phyloP scores from a whole-genome alignment of 106 monocot species.

The Triglochin maritima region DNA sequence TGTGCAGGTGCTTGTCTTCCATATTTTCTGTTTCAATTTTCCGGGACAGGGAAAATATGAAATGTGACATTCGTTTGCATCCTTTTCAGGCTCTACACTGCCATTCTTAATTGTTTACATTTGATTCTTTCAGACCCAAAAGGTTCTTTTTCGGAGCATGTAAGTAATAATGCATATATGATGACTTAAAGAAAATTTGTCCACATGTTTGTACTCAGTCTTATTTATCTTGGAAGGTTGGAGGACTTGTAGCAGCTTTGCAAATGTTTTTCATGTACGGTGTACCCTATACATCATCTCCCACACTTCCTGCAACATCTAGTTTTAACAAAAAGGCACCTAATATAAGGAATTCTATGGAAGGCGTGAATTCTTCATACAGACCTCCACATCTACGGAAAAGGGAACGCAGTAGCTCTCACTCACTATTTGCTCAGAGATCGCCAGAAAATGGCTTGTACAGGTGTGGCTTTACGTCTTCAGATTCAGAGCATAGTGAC shows the following conservation, averaged over 20 bases:
- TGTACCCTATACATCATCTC: constrained; percentile 25
- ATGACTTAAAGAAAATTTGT: no score
- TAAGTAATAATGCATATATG: constrained; percentile 16
- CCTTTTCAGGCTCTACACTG: constrained; percentile 50
- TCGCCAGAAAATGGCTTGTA: constrained; percentile 38
- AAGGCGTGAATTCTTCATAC: constrained; percentile 29
- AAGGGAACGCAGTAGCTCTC: constrained; percentile 18
- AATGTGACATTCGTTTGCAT: constrained; percentile 3
- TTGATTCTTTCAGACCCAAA: constrained; percentile 69
- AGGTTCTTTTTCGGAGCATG: constrained; percentile 74
- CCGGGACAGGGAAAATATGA: neutral
- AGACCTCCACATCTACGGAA: constrained; percentile 82
- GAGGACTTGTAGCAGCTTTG: constrained; percentile 63
- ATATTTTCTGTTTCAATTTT: neutral
- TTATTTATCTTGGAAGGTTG: constrained; percentile 45
- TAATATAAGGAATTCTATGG: constrained; percentile 15
- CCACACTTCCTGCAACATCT: constrained; percentile 3
- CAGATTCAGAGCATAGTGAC: constrained; percentile 96
- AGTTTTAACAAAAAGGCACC: constrained; percentile 25
- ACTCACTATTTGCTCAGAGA: constrained; percentile 17
- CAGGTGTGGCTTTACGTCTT: constrained; percentile 49
- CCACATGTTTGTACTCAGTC: no score
- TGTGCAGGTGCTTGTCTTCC: constrained; percentile 55
- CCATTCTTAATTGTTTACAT: constrained; percentile 78
- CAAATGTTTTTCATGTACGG: constrained; percentile 84